A percentile compares a stretch with the other conserved stretches of the same genome.
These are phyloP conservation scores for Elsinoe fawcettii DNA, from an alignment of 2,329 filamentous ascomycete species.

Conservation along the genomic window DNA sequence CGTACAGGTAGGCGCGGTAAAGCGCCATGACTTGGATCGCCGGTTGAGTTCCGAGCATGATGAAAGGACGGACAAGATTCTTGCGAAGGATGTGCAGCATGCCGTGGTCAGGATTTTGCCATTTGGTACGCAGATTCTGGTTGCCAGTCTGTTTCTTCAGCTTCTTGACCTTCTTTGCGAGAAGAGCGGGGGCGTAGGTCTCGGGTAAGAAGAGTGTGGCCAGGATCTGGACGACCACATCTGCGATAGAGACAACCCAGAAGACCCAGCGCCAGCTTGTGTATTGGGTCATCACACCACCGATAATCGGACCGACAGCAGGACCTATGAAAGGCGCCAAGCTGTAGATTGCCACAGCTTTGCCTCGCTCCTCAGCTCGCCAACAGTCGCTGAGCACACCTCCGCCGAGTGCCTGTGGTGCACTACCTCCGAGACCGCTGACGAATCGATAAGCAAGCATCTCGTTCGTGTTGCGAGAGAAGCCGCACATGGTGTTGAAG, in stretches of 20 bases:
- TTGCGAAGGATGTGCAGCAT: constrained; percentile 22
- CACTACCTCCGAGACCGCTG: constrained; percentile 32
- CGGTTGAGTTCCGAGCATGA: constrained; percentile 24
- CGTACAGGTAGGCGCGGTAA: constrained; percentile 23
- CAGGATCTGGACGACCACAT: constrained; percentile 59
- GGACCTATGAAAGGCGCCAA: constrained; percentile 26
- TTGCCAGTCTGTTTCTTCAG: constrained; percentile 37
- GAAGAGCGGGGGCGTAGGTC: constrained; percentile 57
- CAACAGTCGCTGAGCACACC: constrained; percentile 28
- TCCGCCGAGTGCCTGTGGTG: constrained; percentile 32
- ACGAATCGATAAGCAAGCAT: constrained; percentile 34
- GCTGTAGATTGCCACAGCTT: constrained; percentile 26
- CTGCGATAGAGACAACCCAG: constrained; percentile 73
- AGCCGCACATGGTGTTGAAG: constrained; percentile 33
- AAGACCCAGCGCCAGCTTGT: constrained; percentile 74
- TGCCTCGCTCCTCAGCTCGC: constrained; percentile 25
- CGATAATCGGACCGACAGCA: constrained; percentile 20
- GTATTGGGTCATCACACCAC: constrained; percentile 52
- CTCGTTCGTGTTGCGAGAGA: constrained; percentile 26
- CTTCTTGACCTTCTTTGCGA: constrained; percentile 47
- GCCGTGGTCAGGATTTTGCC: constrained; percentile 22
- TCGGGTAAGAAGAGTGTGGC: constrained; percentile 60
- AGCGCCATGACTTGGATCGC: constrained; percentile 22
- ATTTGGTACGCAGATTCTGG: constrained; percentile 21
- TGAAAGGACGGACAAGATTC: constrained; percentile 22